These are phyloP conservation scores for Stagonosporopsis vannaccii DNA, from an alignment of 2,329 filamentous ascomycete species.

Conservation along the genomic window DNA sequence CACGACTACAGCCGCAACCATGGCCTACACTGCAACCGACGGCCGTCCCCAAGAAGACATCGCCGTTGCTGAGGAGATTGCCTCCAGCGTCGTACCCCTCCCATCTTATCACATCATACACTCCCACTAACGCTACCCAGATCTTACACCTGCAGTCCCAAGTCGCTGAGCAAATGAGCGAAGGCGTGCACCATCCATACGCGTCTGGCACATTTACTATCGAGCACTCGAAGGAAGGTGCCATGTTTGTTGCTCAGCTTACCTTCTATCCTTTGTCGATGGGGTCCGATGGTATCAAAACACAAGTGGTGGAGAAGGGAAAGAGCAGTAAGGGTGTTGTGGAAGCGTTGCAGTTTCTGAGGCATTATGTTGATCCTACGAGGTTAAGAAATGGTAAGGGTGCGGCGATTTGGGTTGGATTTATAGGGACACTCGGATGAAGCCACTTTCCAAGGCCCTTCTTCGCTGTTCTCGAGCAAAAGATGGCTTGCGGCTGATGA, in stretches of 20 bases:
- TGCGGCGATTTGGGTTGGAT: background rate
- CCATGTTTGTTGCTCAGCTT: background rate
- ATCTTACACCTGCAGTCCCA: background rate
- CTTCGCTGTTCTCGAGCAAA: background rate
- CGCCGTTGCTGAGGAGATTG: background rate
- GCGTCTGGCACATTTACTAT: background rate
- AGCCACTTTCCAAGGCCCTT: no score
- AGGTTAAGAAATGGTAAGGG: background rate
- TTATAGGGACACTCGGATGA: background rate
- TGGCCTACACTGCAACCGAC: no score
- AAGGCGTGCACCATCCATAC: background rate
- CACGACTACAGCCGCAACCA: no score
- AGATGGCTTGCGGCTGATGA: background rate
- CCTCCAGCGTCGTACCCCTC: background rate
- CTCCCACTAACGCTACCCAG: background rate
- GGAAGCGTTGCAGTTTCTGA: background rate
- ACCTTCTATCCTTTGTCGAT: background rate
- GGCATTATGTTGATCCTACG: background rate
- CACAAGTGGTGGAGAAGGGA: background rate
- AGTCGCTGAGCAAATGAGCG: background rate
- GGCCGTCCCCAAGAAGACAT: no score
- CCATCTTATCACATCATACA: background rate
- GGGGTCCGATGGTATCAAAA: background rate
- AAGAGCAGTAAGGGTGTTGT: background rate
- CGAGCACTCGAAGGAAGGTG: background rate